These are phyloP conservation scores for Chaetomiaceae sp. DNA, from an alignment of 2,329 filamentous ascomycete genomes.

Conservation along the genomic window DNA sequence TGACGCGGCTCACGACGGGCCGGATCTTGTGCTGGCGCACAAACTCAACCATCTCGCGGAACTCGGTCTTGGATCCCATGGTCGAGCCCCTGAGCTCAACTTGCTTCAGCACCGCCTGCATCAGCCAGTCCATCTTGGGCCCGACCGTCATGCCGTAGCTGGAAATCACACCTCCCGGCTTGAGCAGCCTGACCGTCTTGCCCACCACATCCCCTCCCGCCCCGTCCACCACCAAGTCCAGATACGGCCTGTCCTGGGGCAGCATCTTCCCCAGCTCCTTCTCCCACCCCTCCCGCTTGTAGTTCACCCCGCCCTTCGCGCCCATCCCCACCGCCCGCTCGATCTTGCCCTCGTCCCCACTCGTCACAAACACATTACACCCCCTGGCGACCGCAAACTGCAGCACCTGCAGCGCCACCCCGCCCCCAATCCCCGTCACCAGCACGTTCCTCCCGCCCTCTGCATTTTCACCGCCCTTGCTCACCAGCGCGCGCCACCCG, in stretches of 20 bases:
- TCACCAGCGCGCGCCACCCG: constrained; percentile 78
- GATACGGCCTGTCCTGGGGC: constrained; percentile 56
- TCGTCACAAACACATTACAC: constrained; percentile 75
- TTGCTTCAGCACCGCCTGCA: constrained; percentile 79
- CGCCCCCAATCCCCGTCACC: constrained; percentile 87
- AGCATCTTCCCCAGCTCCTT: constrained; percentile 61
- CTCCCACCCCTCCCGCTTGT: constrained; percentile 76
- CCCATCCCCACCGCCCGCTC: constrained; percentile 62
- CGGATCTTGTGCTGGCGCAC: constrained; percentile 65
- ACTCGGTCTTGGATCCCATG: constrained; percentile 88
- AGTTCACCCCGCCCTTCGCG: constrained; percentile 74
- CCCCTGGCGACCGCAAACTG: constrained; percentile 72
- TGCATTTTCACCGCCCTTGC: constrained; percentile 65
- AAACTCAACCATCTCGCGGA: constrained; percentile 83
- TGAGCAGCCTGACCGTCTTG: constrained; percentile 62
- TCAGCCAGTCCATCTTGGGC: constrained; percentile 80
- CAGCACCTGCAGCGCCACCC: constrained; percentile 76
- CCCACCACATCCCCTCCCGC: constrained; percentile 80
- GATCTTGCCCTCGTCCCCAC: constrained; percentile 69
- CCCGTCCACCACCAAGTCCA: constrained; percentile 86
- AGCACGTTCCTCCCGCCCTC: constrained; percentile 66
- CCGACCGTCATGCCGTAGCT: constrained; percentile 86
- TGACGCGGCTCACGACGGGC: constrained; percentile 70
- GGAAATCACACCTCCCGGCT: constrained; percentile 75
- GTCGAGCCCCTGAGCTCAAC: constrained; percentile 80